phyloP scores from a whole-genome alignment of 305 asterid species.

The Fraxinus baroniana region DNA sequence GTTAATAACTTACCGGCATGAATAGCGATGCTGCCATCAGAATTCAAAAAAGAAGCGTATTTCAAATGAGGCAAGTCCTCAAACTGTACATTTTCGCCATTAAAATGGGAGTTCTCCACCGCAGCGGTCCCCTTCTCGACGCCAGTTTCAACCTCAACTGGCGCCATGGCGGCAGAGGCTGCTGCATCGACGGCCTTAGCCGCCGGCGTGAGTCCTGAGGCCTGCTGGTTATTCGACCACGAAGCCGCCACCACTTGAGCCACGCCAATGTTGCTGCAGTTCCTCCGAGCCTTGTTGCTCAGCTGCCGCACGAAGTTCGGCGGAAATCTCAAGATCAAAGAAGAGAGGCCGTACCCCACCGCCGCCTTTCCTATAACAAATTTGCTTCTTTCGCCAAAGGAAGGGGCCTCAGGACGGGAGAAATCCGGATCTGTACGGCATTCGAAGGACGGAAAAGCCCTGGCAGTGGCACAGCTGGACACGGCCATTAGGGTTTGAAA shows the following conservation, averaged over 20 bases:
- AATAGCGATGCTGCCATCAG: slow-evolving; percentile 82
- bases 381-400: too few relatives aligned
- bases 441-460: too few relatives aligned
- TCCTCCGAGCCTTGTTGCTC: slow-evolving; percentile 82
- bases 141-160: slow-evolving; percentile 52
- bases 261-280: background rate
- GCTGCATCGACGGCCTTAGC: slow-evolving; percentile 71
- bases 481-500: too few relatives aligned
- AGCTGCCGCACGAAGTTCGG: slow-evolving; percentile 96
- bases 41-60: slow-evolving; percentile 24
- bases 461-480: too few relatives aligned
- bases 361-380: background rate
- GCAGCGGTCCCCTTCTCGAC: slow-evolving; percentile 42
- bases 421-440: too few relatives aligned
- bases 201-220: slow-evolving; percentile 37
- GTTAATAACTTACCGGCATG: slow-evolving; percentile 71
- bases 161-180: slow-evolving; percentile 40
- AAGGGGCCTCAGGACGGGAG: too few relatives aligned
- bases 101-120: slow-evolving; percentile 32
- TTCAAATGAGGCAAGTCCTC: slow-evolving; percentile 44
- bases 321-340: slow-evolving; percentile 60
- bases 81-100: slow-evolving; percentile 48
- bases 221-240: too few relatives aligned
- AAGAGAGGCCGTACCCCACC: slow-evolving; percentile 43
- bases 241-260: too few relatives aligned